A percentile compares a stretch with the other conserved stretches of the same genome.
These are phyloP conservation scores for Melampsora larici-populina DNA, from an alignment of 1,284 basidiomycete species.

Conservation along the genomic window DNA sequence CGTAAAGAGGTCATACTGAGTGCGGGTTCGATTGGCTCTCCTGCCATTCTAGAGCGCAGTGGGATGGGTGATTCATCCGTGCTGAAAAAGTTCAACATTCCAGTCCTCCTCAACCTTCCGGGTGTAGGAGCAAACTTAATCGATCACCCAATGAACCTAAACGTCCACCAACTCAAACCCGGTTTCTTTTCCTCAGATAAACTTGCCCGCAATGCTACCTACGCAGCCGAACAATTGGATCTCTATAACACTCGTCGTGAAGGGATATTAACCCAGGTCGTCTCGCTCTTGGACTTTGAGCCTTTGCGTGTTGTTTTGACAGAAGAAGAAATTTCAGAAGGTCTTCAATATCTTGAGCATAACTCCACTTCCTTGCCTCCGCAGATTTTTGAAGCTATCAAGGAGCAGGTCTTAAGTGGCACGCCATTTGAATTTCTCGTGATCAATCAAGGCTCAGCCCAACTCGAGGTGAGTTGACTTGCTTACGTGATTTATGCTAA, in stretches of 20 bases:
- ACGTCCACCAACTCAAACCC: constrained; percentile 4
- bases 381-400: constrained; percentile 6
- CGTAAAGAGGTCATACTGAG: constrained; percentile 47
- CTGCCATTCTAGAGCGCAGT: constrained; percentile 49
- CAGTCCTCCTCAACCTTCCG: constrained; percentile 44
- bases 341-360: constrained; percentile 14
- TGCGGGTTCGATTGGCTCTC: constrained; percentile 50
- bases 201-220: constrained; percentile 17
- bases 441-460: neutral
- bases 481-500: neutral
- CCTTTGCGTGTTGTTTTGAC: constrained; percentile 12
- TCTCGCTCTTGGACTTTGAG: constrained; percentile 30
- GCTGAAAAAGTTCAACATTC: constrained; percentile 42
- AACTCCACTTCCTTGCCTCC: constrained; percentile 8
- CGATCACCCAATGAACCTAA: constrained; percentile 43
- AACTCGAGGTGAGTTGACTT: constrained; percentile 11
- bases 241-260: constrained; percentile 10
- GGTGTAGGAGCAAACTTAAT: constrained; percentile 47
- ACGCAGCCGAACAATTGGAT: constrained; percentile 16
- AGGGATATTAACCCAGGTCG: constrained; percentile 17
- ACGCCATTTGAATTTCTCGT: constrained; percentile 26
- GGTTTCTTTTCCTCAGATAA: constrained; percentile 40
- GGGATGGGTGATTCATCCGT: constrained; percentile 48
- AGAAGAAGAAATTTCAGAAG: constrained; percentile 21
- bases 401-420: constrained; percentile 7